Conservation (phyloP, 345 rosid species). For the Rhizophora apiculata region DNA sequence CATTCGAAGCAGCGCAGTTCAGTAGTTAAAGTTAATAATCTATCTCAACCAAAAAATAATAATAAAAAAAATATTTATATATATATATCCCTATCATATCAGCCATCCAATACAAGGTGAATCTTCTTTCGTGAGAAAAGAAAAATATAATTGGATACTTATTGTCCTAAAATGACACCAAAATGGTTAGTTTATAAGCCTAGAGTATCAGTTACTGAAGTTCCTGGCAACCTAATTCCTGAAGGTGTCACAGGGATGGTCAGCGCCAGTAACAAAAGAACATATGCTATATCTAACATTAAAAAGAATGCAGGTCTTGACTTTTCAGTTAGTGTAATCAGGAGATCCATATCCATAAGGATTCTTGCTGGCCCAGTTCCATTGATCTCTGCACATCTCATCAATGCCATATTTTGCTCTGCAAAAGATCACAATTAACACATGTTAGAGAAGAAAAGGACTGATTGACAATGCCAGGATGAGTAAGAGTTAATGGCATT, state of each 20-base stretch:
- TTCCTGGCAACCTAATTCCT: neutral
- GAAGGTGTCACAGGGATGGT: constrained; percentile 5
- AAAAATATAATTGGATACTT: constrained; percentile 8
- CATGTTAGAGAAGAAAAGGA: neutral
- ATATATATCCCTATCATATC: too few relatives aligned
- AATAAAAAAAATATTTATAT: too few relatives aligned
- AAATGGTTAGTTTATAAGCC: constrained; percentile 3
- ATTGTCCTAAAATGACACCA: constrained; percentile 1
- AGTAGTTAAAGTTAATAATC: too few relatives aligned
- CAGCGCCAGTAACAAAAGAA: neutral
- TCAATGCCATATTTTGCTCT: constrained; percentile 80
- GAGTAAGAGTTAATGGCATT: too few relatives aligned
- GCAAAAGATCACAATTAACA: constrained; percentile 15
- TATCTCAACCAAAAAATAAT: too few relatives aligned
- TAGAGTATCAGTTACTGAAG: neutral
- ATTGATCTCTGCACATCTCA: constrained; percentile 92
- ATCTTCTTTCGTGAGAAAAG: neutral
- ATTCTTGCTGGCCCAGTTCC: constrained; percentile 96
- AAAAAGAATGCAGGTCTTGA: neutral
- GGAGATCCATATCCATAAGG: constrained; percentile 80
- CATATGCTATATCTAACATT: neutral
- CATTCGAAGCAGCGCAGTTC: too few relatives aligned
- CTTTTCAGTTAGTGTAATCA: constrained; percentile 10
- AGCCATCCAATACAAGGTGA: too few relatives aligned
- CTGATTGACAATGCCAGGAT: too few relatives aligned